Evolutionary conservation across 2,329 filamentous ascomycete genomes (phyloP).

Genomic region (Alternaria angustiovoidea): DNA sequence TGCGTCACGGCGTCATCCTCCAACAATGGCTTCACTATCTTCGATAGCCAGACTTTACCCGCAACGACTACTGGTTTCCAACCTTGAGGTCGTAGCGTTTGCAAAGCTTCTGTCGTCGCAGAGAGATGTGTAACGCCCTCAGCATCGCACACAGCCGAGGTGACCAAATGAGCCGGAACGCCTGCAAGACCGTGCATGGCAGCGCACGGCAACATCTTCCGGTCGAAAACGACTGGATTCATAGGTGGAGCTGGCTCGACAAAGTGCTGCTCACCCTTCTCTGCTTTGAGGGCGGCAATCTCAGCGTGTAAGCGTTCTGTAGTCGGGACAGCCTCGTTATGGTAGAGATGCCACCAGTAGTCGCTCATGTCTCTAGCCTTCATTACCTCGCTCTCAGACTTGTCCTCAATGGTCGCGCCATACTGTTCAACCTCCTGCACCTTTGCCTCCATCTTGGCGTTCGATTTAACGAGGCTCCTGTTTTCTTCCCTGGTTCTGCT

Average conservation of each 20-base stretch:
- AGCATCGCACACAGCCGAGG: not conserved
- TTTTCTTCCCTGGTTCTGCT: not conserved
- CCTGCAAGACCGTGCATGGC: not conserved
- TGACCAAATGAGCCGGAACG: not conserved
- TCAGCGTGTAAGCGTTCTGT: not conserved
- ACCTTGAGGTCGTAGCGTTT: slow-evolving; percentile 2
- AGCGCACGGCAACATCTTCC: slow-evolving; percentile 1
- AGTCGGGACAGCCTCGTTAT: slow-evolving; percentile 2
- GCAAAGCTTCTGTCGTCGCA: slow-evolving; percentile 9
- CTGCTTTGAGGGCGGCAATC: slow-evolving; percentile 4
- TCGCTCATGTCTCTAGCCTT: not conserved
- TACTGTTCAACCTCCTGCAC: not conserved
- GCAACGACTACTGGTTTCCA: not conserved
- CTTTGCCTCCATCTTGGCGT: not conserved
- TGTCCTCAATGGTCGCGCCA: not conserved
- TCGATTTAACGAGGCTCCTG: not conserved
- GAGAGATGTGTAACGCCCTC: slow-evolving; percentile 1
- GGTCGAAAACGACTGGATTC: not conserved
- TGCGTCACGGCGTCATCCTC: slow-evolving; percentile 11
- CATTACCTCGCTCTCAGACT: not conserved
- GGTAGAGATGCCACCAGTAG: not conserved
- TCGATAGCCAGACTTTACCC: slow-evolving; percentile 11
- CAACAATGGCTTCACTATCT: slow-evolving; percentile 11
- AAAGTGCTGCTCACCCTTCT: not conserved
- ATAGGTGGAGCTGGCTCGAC: not conserved